Evolutionary conservation across 23 red algal genomes (phyloP).

Genomic region (Gracilaria vermiculophylla): DNA sequence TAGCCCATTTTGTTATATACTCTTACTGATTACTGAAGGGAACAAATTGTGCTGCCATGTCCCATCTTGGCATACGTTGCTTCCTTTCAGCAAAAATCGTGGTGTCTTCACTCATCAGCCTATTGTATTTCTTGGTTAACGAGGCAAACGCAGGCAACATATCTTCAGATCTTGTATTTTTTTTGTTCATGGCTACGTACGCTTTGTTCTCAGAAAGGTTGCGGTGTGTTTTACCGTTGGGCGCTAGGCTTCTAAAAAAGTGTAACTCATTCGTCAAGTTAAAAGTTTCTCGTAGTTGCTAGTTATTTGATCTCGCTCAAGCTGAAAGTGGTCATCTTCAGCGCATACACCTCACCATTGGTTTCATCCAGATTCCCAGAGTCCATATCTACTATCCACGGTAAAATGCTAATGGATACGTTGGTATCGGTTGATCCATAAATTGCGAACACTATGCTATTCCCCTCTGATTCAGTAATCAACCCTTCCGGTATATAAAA

Average conservation of each 20-base stretch:
- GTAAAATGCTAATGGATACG: slow-evolving; percentile 52
- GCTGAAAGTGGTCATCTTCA: slow-evolving; percentile 19
- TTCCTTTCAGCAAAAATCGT: background rate
- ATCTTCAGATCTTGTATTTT: background rate
- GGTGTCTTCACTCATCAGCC: background rate
- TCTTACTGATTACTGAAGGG: slow-evolving; percentile 21
- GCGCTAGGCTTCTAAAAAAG: background rate
- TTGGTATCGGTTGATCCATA: slow-evolving; percentile 54
- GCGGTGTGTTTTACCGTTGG: background rate
- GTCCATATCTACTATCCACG: slow-evolving; percentile 49
- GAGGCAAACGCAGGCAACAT: background rate
- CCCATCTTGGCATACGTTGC: background rate
- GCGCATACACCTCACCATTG: slow-evolving; percentile 47
- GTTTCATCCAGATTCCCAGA: slow-evolving; percentile 64
- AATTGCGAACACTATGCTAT: slow-evolving; percentile 69
- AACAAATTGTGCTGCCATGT: background rate
- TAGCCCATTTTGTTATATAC: background rate
- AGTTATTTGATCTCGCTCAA: slow-evolving; percentile 12
- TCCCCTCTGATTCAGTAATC: slow-evolving; percentile 64
- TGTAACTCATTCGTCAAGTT: background rate
- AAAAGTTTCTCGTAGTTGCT: background rate
- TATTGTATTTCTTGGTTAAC: background rate
- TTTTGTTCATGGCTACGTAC: no score
- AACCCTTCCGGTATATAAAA: slow-evolving; percentile 90
- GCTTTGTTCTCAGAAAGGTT: background rate